These are phyloP conservation scores for Scheffersomyces lignosus DNA, from an alignment of 805 yeast species.

Conservation along the genomic window DNA sequence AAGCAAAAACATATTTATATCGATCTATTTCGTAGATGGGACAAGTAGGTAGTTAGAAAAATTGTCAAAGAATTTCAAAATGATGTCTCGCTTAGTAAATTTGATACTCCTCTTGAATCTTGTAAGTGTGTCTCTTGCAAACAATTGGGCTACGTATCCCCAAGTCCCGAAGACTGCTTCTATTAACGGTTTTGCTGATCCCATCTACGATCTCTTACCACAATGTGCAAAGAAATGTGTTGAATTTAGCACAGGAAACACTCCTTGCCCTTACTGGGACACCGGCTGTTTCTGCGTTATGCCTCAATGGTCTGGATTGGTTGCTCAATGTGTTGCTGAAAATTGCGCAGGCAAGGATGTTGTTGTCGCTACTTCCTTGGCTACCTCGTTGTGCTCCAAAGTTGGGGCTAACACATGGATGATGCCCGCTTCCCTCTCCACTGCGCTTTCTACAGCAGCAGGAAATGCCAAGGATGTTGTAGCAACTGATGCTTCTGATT, in stretches of 20 bases:
- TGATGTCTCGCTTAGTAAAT: no score
- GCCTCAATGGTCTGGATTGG: conserved; percentile 47
- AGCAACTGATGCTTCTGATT: background rate
- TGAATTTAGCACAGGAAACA: conserved; percentile 33
- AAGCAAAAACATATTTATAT: no score
- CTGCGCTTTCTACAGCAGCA: conserved; percentile 29
- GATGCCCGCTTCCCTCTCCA: conserved; percentile 44
- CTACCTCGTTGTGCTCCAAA: conserved; percentile 39
- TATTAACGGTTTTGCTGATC: conserved; percentile 51
- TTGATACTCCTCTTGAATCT: background rate
- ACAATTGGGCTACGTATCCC: conserved; percentile 37
- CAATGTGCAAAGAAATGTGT: conserved; percentile 45
- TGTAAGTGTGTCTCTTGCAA: background rate
- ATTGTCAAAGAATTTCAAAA: no score
- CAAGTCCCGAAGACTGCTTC: conserved; percentile 46
- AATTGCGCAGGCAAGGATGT: conserved; percentile 39
- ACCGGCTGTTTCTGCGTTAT: conserved; percentile 52
- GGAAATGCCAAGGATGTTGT: background rate
- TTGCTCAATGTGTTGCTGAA: conserved; percentile 43
- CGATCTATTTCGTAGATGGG: no score
- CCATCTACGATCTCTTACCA: conserved; percentile 38
- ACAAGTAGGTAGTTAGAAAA: no score
- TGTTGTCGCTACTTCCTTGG: conserved; percentile 38
- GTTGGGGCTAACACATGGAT: conserved; percentile 48
- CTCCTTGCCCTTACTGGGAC: conserved; percentile 56